Base-by-base conservation (phyloP, 306 rosid species). In the Quercus gilva region DNA sequence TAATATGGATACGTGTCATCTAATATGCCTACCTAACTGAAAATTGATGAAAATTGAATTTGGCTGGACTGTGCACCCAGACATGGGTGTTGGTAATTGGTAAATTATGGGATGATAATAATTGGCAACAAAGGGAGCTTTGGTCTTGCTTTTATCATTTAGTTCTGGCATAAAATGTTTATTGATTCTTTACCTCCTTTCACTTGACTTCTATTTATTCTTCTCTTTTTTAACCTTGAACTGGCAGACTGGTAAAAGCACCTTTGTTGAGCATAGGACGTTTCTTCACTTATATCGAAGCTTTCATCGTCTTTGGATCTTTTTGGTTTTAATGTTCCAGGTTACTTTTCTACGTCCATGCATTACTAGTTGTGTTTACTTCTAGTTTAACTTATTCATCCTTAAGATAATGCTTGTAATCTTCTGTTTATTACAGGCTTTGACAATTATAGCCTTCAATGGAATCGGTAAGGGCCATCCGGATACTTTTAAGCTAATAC, bases 251-350 rank as follows among this genome's bases (percentile, higher is more conserved):
- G 99, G 97, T 59, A 95, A 95, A 91, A 95, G 93, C 84, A 88
- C 92, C 79, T 95, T 95, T 76, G 99, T 95, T 68, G 99, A 95
- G 88, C 99, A 92, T 84, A 91, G 99, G 75, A 91, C 99, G 0
- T 92, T 86, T 85, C 85, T 95, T 55, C 98, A 95, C 87, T 76
- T 95, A 80, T 95, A 92, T 78, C 91, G 97, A 80, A 95, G 99
- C 84, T 95, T 95, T 80, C 99, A 95, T 84, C 99, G 99, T 49
- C 93, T 95, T 63, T 95, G 99, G 99, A 91, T 95, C 77, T 95
- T 95, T 86, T 81, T 95, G 90, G 98, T 87, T 65, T 79, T 95
- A 77, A 87, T 95, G 97, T 95, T 95, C 81, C 99, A 95, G 99
- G 99, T 95, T 81, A 60, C 35, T 25, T 49, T 75, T 19, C 35